Evolutionary conservation across 2,329 filamentous ascomycete genomes (phyloP), one percentile per base, ranked within the genome.

Genomic region (Penicillium sp.): DNA sequence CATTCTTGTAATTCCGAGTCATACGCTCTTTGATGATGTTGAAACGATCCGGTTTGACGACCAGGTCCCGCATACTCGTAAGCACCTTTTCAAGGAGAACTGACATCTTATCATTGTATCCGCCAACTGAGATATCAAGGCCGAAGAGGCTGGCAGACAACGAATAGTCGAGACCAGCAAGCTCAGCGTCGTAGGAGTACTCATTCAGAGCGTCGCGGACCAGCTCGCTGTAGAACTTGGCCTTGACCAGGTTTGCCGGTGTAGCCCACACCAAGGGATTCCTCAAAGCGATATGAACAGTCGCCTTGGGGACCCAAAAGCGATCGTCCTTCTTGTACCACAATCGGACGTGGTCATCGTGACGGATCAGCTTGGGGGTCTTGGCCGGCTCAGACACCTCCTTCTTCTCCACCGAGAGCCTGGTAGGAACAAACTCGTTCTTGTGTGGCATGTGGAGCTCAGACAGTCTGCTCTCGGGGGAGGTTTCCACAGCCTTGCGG

Each of bases 261-360:
- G 87, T 89, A 1, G 87, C 79, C 65, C 82, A 83, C 17, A 87
- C 82, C 40, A 95, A 71, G 0, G 89, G 86, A 52, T 84, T 95
- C n/a, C n/a, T 60, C 84, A 81, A 57, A 94, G 77, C 58, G 84
- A 88, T 56, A 95, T 89, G 80, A 17, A 97, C 75, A 52, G 89
- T 93, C 3, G 88, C 93, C 68, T 95, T 95, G 8, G 93, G 93
- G 8, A 97, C 93, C 90, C 91, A 97, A 70, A 97, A 98, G 0
- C 84, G 89, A 60, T 98, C 93, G 62, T 98, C 93, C 71, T 97
- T 97, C 75, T 98, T 98, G 76, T 84, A 96, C 93, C 93, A 98
- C 3, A 88, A 85, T 26, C 90, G 83, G 1, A 87, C 83, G 31
- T 82, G 74, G 6, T 83, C 77, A 58, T 96, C 91, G 61, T 95